Evolutionary conservation across 106 monocot species (phyloP), one percentile per base, ranked within the genome.

Genomic region (Dendrobium catenatum): DNA sequence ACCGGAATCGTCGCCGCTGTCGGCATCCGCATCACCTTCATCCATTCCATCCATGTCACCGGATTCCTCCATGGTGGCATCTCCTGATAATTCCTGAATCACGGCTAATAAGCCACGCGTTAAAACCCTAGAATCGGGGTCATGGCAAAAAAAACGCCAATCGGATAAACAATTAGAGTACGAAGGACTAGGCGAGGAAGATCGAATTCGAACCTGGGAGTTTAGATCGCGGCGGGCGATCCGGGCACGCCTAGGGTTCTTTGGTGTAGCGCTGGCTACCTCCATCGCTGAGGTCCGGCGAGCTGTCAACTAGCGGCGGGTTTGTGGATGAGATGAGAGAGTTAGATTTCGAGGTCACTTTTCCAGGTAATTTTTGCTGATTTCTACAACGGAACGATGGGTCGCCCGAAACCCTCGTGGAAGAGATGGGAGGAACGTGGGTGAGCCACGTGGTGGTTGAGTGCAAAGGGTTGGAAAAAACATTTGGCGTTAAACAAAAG

Each of bases 241-340:
- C 17, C 82, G 77, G 33, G 82, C 77, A 16, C 82, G 82, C 18
- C 82, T 43, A 37, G 82, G 82, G 68, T 82, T 82, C 46, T 77
- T 82, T 18, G 68, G 24, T 19, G 77, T 55, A 79, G 46, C 19
- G 27, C 75, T 27, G 31, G 31, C 13, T 26, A 8, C 37, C 31
- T 72, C 72, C 72, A 72, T 72, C 19, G 33, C 31, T 2, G 33
- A 15, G 10, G 6, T 2, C 33, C 40, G 72, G 72, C 33, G 4
- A 72, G 37, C 3, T 72, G 13, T 15, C 31, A 26, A 3, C 68
- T 46, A 46, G 46, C 46, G 46, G 15, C 10, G 15, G 51, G 26
- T 66, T 66, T 26, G 64, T 66, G 64, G 64, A 22, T 26, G 22
- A 26, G 64, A 66, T 4, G 26, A 5, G 5, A 5, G 64, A 66